Base-by-base conservation (phyloP, 2,329 filamentous ascomycete species). In the Karstenula rhodostoma region DNA sequence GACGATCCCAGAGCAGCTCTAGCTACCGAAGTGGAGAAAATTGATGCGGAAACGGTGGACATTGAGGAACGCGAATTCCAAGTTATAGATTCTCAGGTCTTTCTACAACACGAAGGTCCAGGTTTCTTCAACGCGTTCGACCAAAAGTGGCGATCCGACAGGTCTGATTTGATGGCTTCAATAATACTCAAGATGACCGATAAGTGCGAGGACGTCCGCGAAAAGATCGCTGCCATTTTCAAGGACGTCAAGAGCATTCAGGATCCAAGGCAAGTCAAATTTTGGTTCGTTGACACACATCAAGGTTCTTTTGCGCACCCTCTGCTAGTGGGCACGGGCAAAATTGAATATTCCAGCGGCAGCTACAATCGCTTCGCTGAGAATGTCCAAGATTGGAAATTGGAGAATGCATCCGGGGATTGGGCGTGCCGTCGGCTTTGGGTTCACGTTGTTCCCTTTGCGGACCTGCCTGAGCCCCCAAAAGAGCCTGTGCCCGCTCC, bases 221-320 rank as follows among this genome's bases (percentile, higher is more conserved):
- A 68, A 4, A 75, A 74, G 44, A 59, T 79, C 47, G 69, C 66
- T 12, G 35, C 63, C 3, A 29, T 42, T 4, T 46, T 55, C 4
- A 47, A 46, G 13, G 59, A 70, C 7, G 55, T 78, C 13, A 54
- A 66, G 7, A 67, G 70, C 29, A 62, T 79, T 43, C 59, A 77
- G 62, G 77, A 79, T 51, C 67, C 71, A 19, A 73, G 77, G 27
- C 79, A 80, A 56, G 67, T 78, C 54, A 78, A 76, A 42, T 77
- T 80, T 44, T 80, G 78, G 78, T 74, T 78, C 48, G 23, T 80
- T 25, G 73, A 78, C 47, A 60, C 75, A 5, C 58, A 66, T 22
- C 59, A 68, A 48, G 77, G 76, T 23, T 71, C 71, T 1, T 65
- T 65, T 2, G 67, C 63, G 13, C 67, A 74, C 15, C 76, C 76